These are phyloP conservation scores for Pseudonitzschia delicatissima DNA, from an alignment of 108 stramenopile genomes.

Conservation along the genomic window DNA sequence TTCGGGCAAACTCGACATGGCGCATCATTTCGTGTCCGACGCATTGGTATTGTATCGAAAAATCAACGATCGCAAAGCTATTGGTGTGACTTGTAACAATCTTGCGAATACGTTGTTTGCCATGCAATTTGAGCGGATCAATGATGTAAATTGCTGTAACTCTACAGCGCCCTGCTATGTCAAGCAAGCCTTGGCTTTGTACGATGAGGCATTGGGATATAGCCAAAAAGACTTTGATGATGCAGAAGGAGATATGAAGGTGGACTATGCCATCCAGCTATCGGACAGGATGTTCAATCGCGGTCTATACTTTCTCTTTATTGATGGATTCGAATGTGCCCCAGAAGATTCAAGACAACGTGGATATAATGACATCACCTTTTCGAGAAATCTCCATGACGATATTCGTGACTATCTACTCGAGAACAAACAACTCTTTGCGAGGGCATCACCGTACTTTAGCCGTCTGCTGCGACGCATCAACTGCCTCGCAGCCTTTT, in stretches of 20 bases:
- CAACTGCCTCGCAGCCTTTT: slow-evolving; percentile 14
- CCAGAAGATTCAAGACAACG: slow-evolving; percentile 8
- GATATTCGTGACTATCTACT: slow-evolving; percentile 18
- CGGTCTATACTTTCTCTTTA: slow-evolving; percentile 21
- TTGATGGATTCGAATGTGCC: slow-evolving; percentile 18
- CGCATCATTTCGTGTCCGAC: slow-evolving; percentile 36
- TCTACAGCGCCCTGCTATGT: neutral
- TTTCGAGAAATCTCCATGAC: slow-evolving; percentile 17
- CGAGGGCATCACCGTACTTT: slow-evolving; percentile 4
- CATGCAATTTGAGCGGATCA: slow-evolving; percentile 23
- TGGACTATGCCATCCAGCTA: slow-evolving; percentile 22
- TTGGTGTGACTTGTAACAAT: slow-evolving; percentile 47
- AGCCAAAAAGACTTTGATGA: slow-evolving; percentile 20
- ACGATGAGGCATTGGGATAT: slow-evolving; percentile 17
- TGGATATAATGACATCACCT: slow-evolving; percentile 16
- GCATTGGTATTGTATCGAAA: slow-evolving; percentile 33
- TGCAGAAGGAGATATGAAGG: slow-evolving; percentile 26
- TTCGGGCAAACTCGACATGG: slow-evolving; percentile 34
- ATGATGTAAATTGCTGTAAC: neutral
- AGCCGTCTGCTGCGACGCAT: slow-evolving; percentile 6
- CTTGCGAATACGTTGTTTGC: slow-evolving; percentile 42
- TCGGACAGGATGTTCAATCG: slow-evolving; percentile 31
- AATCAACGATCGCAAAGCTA: slow-evolving; percentile 46
- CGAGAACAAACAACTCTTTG: neutral
- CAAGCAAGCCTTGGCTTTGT: slow-evolving; percentile 22